A percentile compares a stretch with the other conserved stretches of the same genome.
Conservation (phyloP, 306 rosid species). For the Cucurbita pepo region DNA sequence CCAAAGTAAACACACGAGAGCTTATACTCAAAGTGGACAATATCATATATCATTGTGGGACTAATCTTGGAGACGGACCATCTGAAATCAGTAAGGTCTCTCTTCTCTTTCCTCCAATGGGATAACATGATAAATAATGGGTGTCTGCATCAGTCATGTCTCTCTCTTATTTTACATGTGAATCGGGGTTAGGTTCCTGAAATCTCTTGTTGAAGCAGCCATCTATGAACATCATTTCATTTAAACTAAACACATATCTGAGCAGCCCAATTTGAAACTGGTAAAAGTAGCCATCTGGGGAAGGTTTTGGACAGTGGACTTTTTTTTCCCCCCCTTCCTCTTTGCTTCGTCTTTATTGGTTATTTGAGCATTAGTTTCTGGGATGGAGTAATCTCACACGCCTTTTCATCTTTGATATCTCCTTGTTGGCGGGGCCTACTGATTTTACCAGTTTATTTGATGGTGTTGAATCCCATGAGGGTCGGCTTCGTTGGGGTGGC, state of each 20-base stretch:
- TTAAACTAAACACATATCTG: not conserved
- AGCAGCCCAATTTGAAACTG: not conserved
- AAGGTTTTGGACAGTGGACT: not conserved
- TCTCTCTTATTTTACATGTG: not conserved
- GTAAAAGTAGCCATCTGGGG: not conserved
- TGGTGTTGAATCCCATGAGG: not conserved
- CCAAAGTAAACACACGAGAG: no score
- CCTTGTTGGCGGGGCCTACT: not conserved
- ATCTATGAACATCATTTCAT: not conserved
- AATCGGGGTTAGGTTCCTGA: not conserved
- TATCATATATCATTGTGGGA: not conserved
- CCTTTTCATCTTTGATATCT: not conserved
- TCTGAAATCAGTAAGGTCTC: not conserved
- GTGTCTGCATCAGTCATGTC: not conserved
- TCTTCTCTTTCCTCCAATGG: not conserved
- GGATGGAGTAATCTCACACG: not conserved
- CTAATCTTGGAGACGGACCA: not conserved
- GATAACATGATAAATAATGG: not conserved
- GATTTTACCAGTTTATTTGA: not conserved
- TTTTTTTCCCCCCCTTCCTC: no score
- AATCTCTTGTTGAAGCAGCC: not conserved
- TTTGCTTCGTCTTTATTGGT: not conserved
- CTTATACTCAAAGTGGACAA: no score
- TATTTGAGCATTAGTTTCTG: not conserved
- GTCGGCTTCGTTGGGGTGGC: no score